Conservation (phyloP, 148 eudicot genomes). For the Agrostemma githago region DNA sequence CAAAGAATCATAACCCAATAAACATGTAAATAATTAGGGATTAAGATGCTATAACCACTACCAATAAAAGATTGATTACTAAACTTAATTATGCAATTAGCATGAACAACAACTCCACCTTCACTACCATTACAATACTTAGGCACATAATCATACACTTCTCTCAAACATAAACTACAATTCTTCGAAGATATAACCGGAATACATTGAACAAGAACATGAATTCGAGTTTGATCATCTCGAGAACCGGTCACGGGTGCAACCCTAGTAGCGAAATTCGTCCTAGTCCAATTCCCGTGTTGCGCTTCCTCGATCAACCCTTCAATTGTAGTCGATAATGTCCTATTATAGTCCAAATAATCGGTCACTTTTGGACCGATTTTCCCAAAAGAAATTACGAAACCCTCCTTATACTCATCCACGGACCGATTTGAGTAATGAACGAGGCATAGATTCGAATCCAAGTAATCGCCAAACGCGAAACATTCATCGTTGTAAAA, state of each 20-base stretch:
- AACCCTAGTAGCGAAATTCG: conserved; percentile 19
- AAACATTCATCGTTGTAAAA: not conserved
- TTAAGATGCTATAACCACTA: not conserved
- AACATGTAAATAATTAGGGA: not conserved
- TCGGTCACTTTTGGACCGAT: conserved; percentile 2
- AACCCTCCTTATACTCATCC: not conserved
- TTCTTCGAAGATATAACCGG: conserved; percentile 10
- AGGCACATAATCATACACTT: conserved; percentile 5
- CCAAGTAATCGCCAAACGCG: not conserved
- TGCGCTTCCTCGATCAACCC: conserved; percentile 6
- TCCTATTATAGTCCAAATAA: conserved; percentile 6
- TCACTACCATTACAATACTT: conserved; percentile 4
- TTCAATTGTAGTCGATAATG: conserved; percentile 16
- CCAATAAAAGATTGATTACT: conserved; percentile 14
- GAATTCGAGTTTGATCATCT: not conserved
- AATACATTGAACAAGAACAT: conserved; percentile 14
- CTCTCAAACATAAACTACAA: conserved; percentile 12
- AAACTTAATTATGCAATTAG: conserved; percentile 12
- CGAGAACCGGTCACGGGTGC: conserved; percentile 6
- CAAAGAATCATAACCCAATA: not conserved
- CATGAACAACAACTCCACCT: conserved; percentile 13
- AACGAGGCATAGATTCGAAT: conserved; percentile 8
- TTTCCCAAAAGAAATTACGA: not conserved
- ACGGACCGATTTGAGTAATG: conserved; percentile 17
- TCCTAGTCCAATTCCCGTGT: conserved; percentile 11